These are phyloP conservation scores for Linnemannia elongata DNA, from an alignment of 192 early-diverging fungal genomes.

Conservation along the genomic window DNA sequence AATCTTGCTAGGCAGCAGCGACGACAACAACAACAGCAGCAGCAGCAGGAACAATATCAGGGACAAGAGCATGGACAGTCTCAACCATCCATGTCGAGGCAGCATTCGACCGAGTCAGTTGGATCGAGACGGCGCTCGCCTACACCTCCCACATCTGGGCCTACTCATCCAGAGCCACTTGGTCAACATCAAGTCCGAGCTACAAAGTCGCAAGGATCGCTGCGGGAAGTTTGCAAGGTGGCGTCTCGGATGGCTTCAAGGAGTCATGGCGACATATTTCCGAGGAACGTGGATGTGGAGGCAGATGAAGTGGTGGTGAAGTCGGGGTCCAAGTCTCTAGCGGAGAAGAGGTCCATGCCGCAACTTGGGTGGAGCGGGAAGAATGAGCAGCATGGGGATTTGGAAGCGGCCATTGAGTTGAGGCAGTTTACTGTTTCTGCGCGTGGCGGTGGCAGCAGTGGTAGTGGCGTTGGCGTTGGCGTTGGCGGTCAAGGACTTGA, in stretches of 20 bases:
- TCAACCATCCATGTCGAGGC: neutral
- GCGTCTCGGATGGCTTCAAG: conserved; percentile 28
- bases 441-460: neutral
- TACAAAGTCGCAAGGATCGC: conserved; percentile 31
- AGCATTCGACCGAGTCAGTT: neutral
- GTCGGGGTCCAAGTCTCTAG: neutral
- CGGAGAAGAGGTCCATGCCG: neutral
- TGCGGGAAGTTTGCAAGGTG: conserved; percentile 26
- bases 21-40: neutral
- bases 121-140: neutral
- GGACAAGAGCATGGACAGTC: neutral
- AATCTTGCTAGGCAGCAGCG: conserved; percentile 23
- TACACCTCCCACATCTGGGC: neutral
- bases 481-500: neutral
- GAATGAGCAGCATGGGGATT: neutral
- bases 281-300: neutral
- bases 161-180: neutral
- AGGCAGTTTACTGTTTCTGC: neutral
- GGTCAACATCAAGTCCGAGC: neutral
- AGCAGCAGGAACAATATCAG: neutral
- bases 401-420: conserved; percentile 17
- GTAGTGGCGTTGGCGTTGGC: neutral
- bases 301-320: neutral
- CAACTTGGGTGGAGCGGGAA: neutral
- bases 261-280: neutral